Evolutionary conservation across 805 yeast species (phyloP).

Genomic region (Wickerhamiella slavikovae): DNA sequence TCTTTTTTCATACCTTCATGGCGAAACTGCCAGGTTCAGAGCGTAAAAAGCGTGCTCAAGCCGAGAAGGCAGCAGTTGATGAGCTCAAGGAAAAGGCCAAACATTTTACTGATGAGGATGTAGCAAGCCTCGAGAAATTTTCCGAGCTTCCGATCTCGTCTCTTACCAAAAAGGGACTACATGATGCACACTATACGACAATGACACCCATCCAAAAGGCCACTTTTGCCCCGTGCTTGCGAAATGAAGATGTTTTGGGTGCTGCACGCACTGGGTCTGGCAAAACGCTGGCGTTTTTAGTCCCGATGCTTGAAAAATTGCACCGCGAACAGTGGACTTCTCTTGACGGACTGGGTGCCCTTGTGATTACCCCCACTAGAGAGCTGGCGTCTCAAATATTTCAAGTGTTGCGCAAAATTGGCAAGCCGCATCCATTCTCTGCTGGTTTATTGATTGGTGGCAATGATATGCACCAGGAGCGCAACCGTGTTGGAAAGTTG

Average conservation of each 20-base stretch:
- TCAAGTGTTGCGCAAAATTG: constrained; percentile 68
- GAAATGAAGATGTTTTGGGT: constrained; percentile 63
- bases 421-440: constrained; percentile 50
- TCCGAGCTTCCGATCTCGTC: constrained; percentile 58
- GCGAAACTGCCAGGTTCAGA: too few species aligned
- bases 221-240: constrained; percentile 54
- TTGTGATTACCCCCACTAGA: constrained; percentile 79
- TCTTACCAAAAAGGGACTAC: constrained; percentile 48
- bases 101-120: constrained; percentile 23
- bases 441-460: constrained; percentile 93
- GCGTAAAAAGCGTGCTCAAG: too few species aligned
- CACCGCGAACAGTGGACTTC: constrained; percentile 57
- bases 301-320: constrained; percentile 48
- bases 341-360: constrained; percentile 72
- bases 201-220: constrained; percentile 75
- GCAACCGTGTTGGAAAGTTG: constrained; percentile 56
- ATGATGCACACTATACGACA: constrained; percentile 53
- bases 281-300: constrained; percentile 66
- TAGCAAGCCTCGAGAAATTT: constrained; percentile 28
- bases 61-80: not conserved
- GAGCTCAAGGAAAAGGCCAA: constrained; percentile 20
- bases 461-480: constrained; percentile 64
- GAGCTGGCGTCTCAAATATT: constrained; percentile 82
- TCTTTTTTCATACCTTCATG: too few species aligned
- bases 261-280: constrained; percentile 89